Conservation (phyloP, 1,284 basidiomycete species). For the Leccinum laetum region DNA sequence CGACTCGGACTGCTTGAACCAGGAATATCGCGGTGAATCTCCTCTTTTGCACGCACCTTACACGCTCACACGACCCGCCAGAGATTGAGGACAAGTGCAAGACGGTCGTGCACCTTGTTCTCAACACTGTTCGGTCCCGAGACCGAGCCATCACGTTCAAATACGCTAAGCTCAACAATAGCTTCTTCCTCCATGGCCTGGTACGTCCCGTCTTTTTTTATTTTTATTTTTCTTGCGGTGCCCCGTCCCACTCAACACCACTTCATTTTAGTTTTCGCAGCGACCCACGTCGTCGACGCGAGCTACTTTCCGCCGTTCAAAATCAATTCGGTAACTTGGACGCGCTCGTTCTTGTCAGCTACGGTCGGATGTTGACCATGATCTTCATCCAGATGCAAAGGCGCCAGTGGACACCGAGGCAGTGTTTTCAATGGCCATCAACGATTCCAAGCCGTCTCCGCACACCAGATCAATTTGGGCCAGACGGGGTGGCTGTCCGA, state of each 20-base stretch:
- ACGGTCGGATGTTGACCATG: conserved; percentile 74
- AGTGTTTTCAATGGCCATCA: conserved; percentile 25
- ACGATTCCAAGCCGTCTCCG: not conserved
- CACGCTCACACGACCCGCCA: conserved; percentile 26
- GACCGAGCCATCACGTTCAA: conserved; percentile 61
- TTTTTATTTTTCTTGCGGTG: not conserved
- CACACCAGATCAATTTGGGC: conserved; percentile 26
- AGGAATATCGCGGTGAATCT: conserved; percentile 66
- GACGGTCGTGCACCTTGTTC: conserved; percentile 75
- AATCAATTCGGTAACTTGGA: conserved; percentile 62
- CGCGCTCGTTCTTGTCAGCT: conserved; percentile 69
- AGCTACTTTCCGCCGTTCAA: conserved; percentile 44
- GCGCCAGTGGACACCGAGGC: conserved; percentile 50
- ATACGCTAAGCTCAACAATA: conserved; percentile 94
- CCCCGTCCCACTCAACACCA: not conserved
- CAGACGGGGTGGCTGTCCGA: conserved; percentile 30
- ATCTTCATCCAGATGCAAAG: conserved; percentile 77
- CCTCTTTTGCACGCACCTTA: not conserved
- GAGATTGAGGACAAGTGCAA: conserved; percentile 62
- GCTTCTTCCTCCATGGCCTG: conserved; percentile 88
- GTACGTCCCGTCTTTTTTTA: conserved; percentile 44
- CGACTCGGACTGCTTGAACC: conserved; percentile 58
- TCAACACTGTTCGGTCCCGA: conserved; percentile 65
- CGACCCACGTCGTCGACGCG: conserved; percentile 50
- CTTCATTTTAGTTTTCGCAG: not conserved